phyloP scores from a whole-genome alignment of 306 rosid species.

The Hylodesmum podocarpum region DNA sequence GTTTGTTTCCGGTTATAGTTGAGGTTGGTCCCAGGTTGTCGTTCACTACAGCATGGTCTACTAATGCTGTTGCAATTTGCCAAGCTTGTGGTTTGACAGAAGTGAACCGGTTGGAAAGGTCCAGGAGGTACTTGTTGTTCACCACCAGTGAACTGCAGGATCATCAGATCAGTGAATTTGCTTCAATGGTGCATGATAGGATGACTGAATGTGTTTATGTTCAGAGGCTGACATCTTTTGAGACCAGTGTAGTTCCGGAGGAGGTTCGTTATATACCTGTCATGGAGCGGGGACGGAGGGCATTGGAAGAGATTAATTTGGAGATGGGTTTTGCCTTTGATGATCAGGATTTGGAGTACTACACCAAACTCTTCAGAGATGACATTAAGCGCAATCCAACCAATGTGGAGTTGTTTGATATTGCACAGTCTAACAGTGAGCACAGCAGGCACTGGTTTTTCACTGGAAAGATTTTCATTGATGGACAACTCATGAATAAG shows the following conservation, averaged over 20 bases:
- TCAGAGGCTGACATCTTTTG: conserved; percentile 65
- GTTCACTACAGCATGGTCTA: conserved; percentile 90
- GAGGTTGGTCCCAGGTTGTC: conserved; percentile 95
- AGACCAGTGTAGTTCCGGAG: conserved; percentile 63
- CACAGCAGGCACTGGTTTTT: conserved; percentile 98
- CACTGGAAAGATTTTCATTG: conserved; percentile 71
- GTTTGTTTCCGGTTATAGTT: conserved; percentile 52
- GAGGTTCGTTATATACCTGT: conserved; percentile 65
- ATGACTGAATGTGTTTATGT: conserved; percentile 86
- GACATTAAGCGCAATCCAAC: conserved; percentile 83
- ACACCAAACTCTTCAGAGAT: conserved; percentile 75
- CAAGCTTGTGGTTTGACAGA: conserved; percentile 85
- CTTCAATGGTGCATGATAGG: conserved; percentile 77
- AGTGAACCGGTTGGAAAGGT: conserved; percentile 81
- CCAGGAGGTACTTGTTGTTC: conserved; percentile 78
- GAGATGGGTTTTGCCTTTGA: conserved; percentile 92
- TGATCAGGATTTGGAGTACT: conserved; percentile 82
- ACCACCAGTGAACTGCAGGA: conserved; percentile 49
- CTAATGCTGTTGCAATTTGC: conserved; percentile 89
- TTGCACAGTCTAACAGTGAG: conserved; percentile 93
- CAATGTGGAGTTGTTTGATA: conserved; percentile 83
- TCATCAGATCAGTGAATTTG: conserved; percentile 62
- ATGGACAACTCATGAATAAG: conserved; percentile 63
- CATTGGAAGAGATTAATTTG: conserved; percentile 81
- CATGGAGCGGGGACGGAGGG: conserved; percentile 78